These are phyloP conservation scores for Echria macrotheca DNA, from an alignment of 495 filamentous ascomycete genomes.

Conservation along the genomic window DNA sequence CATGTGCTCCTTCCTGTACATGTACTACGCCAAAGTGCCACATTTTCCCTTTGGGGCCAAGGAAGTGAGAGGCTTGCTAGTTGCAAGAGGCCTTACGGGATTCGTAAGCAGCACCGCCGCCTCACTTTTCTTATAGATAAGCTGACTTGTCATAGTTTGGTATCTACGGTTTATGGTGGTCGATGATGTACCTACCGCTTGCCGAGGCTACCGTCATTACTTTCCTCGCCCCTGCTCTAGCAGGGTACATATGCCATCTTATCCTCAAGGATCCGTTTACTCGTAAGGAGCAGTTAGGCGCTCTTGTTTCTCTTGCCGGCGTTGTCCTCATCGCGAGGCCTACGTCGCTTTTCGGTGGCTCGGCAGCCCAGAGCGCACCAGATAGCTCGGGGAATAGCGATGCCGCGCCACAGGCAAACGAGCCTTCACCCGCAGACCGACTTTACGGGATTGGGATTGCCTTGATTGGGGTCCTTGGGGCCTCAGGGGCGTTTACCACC, in stretches of 20 bases:
- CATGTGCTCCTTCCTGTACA: slow-evolving; percentile 62
- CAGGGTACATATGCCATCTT: slow-evolving; percentile 77
- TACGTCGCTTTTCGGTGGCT: slow-evolving; percentile 46
- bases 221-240: slow-evolving; percentile 76
- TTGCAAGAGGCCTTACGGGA: slow-evolving; percentile 64
- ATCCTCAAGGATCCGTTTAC: slow-evolving; percentile 75
- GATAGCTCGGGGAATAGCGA: background rate
- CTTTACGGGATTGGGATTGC: slow-evolving; percentile 67
- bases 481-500: slow-evolving; percentile 68
- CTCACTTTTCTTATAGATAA: background rate
- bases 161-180: slow-evolving; percentile 59
- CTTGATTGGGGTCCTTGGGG: slow-evolving; percentile 75
- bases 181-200: slow-evolving; percentile 79
- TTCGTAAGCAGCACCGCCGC: slow-evolving; percentile 43
- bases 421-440: slow-evolving; percentile 59
- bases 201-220: slow-evolving; percentile 91
- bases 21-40: slow-evolving; percentile 63
- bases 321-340: slow-evolving; percentile 85
- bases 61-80: slow-evolving; percentile 59
- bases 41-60: slow-evolving; percentile 65
- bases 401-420: slow-evolving; percentile 19
- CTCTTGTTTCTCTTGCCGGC: slow-evolving; percentile 67
- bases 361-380: slow-evolving; percentile 5
- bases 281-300: slow-evolving; percentile 68
- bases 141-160: too few relatives aligned